Base-by-base conservation (phyloP, 352 stramenopile genomes). In the Globisporangium echinulatum region DNA sequence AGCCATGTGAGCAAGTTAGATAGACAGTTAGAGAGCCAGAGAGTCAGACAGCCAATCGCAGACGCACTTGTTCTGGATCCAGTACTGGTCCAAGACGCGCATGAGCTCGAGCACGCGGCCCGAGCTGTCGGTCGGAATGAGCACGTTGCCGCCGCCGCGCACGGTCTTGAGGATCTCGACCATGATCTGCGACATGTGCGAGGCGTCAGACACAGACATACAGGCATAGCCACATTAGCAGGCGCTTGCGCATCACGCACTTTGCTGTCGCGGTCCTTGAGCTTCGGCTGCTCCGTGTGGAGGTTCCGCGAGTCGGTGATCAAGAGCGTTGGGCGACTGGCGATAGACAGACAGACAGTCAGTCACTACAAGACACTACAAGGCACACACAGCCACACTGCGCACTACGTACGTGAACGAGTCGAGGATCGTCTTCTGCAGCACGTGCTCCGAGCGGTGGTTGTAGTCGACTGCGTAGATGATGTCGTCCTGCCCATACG, bases 81-180 rank as follows among this genome's bases (percentile, higher is more conserved):
- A 99, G 70, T 98, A 96, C 70, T 96, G 82, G 64, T 98, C 85
- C 19, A 99, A 63, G 3, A 98, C 72, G n/a, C 97, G 81, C 62
- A 98, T 89, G 7, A 99, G 67, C 76, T 99, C 96, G 1, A 99
- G 74, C n/a, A 98, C 89, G 19, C 96, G 87, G 5, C 94, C 93
- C 19, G 86, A 93, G 47, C 90, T 96, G 69, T 98, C 95, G 0
- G 92, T 95, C 0, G 96, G 96, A n/a, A 98, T 88, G 19, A 99
- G 73, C 7, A 98, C 94, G 64, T 98, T 98, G 15, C 95, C 94
- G 53, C 96, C 95, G 15, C 85, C 84, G 37, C 96, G 80, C 7
- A 98, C 78, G 3, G 71, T 94, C 67, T 98, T 94, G 49, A 97
- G 79, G 47, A 98, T 82, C 64, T 97, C 87, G 58, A 96, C 84